A percentile compares a stretch with the other conserved stretches of the same genome.
phyloP scores from a whole-genome alignment of 176 grass and related monocot genomes.

The Eragrostis curvula region DNA sequence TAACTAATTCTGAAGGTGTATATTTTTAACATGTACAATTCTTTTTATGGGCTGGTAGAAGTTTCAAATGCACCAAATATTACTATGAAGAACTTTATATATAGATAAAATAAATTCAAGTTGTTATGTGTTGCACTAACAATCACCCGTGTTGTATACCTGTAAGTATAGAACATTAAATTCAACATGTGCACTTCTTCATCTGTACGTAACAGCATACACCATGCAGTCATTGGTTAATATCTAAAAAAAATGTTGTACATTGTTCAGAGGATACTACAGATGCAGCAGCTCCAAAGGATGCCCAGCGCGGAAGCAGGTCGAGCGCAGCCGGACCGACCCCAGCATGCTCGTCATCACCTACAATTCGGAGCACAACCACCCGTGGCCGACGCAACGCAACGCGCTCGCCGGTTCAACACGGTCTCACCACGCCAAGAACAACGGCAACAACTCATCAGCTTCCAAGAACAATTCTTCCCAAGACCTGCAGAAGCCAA shows the following conservation, averaged over 20 bases:
- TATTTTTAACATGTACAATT: neutral
- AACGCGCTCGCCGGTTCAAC: slow-evolving; percentile 95
- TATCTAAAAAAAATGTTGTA: neutral
- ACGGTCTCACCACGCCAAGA: slow-evolving; percentile 67
- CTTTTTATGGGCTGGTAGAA: neutral
- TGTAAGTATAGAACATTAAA: neutral
- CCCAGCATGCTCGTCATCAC: slow-evolving; percentile 97
- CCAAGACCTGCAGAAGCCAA: slow-evolving; percentile 37
- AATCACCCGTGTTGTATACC: neutral
- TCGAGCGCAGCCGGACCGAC: slow-evolving; percentile 92
- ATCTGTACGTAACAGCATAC: neutral
- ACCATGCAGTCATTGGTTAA: neutral
- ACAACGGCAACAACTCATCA: slow-evolving; percentile 45
- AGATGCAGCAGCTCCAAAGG: slow-evolving; percentile 99
- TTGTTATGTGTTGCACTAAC: neutral
- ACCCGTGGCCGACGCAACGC: slow-evolving; percentile 97
- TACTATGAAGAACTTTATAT: neutral
- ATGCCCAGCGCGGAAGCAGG: slow-evolving; percentile 96
- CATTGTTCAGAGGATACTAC: slow-evolving; percentile 81
- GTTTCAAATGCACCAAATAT: neutral
- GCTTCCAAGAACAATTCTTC: slow-evolving; percentile 52
- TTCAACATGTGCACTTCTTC: neutral
- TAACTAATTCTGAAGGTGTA: neutral
- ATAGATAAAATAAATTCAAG: neutral
- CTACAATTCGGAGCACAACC: slow-evolving; percentile 99